These are phyloP conservation scores for Vitis rotundifolia DNA, from an alignment of 164 flowering plant species.

Conservation along the genomic window DNA sequence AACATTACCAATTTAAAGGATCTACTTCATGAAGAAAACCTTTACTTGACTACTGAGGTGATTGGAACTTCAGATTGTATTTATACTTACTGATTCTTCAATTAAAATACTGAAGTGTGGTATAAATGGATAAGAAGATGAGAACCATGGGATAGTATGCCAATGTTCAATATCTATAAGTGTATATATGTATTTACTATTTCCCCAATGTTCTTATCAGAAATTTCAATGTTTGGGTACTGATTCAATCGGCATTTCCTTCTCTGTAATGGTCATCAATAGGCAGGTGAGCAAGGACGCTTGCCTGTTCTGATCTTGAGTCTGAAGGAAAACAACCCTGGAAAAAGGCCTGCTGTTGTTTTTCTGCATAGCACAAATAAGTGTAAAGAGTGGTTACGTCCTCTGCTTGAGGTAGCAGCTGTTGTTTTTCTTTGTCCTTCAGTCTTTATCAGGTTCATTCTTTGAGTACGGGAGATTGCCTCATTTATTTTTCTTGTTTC, in stretches of 20 bases:
- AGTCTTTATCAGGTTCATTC: not conserved
- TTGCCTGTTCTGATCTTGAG: constrained; percentile 81
- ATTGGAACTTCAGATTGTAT: constrained; percentile 2
- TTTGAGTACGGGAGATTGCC: not conserved
- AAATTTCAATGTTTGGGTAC: not conserved
- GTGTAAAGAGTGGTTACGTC: constrained; percentile 92
- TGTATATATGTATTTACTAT: no score
- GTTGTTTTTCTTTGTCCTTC: not conserved
- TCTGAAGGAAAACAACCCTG: constrained; percentile 44
- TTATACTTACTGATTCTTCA: not conserved
- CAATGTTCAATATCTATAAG: no score
- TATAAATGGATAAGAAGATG: no score
- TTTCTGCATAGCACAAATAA: constrained; percentile 87
- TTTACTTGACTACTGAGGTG: constrained; percentile 89
- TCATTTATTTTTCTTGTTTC: constrained; percentile 22
- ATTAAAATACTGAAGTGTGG: no score
- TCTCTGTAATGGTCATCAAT: constrained; percentile 12
- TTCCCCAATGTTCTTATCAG: not conserved
- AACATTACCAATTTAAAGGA: constrained; percentile 49
- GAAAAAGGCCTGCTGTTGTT: constrained; percentile 79
- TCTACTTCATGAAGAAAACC: constrained; percentile 69
- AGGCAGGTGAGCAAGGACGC: constrained; percentile 91
- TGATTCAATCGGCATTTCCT: not conserved
- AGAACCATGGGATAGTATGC: no score
- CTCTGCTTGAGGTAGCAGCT: constrained; percentile 75